Percentiles rank a stretch among this genome's conserved stretches.
These are phyloP conservation scores for Thalassia testudinum DNA, from an alignment of 116 monocot species.

Conservation along the genomic window DNA sequence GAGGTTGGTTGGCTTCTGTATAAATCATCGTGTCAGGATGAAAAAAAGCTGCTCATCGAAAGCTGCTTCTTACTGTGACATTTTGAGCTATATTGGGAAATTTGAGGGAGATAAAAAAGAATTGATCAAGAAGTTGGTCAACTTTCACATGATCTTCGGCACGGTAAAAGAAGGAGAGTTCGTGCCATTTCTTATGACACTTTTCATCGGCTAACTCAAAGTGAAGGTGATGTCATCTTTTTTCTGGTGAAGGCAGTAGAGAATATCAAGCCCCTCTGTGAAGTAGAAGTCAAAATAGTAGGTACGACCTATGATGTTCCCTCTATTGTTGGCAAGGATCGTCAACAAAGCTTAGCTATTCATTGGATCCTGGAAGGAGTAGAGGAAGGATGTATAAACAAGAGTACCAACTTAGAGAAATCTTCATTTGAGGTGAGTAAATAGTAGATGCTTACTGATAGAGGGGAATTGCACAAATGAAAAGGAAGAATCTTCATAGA, in stretches of 20 bases:
- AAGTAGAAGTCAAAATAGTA: not conserved
- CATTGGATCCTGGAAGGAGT: constrained; percentile 1
- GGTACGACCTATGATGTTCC: too few relatives aligned
- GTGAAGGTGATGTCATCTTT: not conserved
- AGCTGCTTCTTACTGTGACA: not conserved
- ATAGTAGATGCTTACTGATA: constrained; percentile 1
- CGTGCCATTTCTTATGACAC: too few relatives aligned
- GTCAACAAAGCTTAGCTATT: too few relatives aligned
- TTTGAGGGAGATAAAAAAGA: not conserved
- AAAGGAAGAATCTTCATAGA: constrained; percentile 8
- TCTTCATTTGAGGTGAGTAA: too few relatives aligned
- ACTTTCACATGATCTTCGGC: not conserved
- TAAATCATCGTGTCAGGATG: too few relatives aligned
- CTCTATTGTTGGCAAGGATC: too few relatives aligned
- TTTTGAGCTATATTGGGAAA: constrained; percentile 1
- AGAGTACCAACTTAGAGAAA: constrained; percentile 4
- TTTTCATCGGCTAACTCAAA: constrained; percentile 4
- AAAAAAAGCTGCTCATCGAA: too few relatives aligned
- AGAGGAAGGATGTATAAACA: not conserved
- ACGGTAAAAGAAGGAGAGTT: not conserved
- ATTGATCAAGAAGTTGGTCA: too few relatives aligned
- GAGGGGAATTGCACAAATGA: constrained; percentile 1
- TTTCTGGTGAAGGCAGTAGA: not conserved
- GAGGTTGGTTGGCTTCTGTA: too few relatives aligned
- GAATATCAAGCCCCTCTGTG: constrained; percentile 4